phyloP scores from a whole-genome alignment of 2,329 filamentous ascomycete species.

The Alternaria viburni region DNA sequence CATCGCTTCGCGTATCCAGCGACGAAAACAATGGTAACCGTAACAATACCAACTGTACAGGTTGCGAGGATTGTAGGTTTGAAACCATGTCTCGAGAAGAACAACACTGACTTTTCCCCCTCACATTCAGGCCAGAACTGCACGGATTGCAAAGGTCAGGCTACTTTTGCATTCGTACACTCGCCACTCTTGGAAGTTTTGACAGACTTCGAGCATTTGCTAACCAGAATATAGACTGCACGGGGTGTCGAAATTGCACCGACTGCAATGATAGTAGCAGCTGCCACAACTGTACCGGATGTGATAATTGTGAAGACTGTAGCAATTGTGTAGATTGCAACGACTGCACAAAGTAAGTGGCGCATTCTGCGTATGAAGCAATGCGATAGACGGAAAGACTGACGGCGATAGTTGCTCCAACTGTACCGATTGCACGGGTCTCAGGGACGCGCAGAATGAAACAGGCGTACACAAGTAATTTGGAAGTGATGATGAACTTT shows the following conservation, averaged over 20 bases:
- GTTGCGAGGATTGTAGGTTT: constrained; percentile 8
- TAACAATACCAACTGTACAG: constrained; percentile 8
- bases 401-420: constrained; percentile 9
- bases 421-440: constrained; percentile 10
- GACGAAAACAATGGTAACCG: background rate
- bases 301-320: background rate
- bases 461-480: constrained; percentile 8
- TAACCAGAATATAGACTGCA: constrained; percentile 4
- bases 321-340: constrained; percentile 2
- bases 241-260: constrained; percentile 1
- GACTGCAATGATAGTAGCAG: background rate
- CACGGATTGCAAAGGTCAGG: constrained; percentile 7
- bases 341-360: constrained; percentile 2
- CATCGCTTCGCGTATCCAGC: background rate
- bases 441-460: constrained; percentile 9
- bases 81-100: background rate
- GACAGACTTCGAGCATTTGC: background rate
- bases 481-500: background rate
- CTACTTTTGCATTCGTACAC: background rate
- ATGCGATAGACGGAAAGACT: background rate
- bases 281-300: constrained; percentile 6
- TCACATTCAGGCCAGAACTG: constrained; percentile 1
- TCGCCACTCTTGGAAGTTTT: background rate
- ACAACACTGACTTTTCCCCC: background rate
- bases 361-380: background rate